These are phyloP conservation scores for Larix kaempferi DNA, from an alignment of 75 land plant species.

Conservation along the genomic window DNA sequence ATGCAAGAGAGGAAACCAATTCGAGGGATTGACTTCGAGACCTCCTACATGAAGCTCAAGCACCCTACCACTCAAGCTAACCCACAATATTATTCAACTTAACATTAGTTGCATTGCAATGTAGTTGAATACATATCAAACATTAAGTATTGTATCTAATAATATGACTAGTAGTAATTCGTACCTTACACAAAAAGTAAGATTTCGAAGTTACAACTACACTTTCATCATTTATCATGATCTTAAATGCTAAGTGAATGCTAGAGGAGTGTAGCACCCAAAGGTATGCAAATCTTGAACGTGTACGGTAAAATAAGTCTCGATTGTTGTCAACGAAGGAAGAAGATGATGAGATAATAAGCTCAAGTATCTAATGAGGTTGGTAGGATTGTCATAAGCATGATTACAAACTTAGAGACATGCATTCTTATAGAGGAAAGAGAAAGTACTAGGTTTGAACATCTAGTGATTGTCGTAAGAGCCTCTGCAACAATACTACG, in stretches of 20 bases:
- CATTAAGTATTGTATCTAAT: not conserved
- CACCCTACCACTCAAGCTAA: no score
- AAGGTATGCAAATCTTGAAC: not conserved
- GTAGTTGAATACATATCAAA: no score
- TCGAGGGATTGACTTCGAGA: no score
- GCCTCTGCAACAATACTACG: not conserved
- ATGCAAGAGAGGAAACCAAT: no score
- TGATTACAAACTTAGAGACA: no score
- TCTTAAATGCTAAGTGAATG: not conserved
- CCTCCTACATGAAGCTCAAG: no score
- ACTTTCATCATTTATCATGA: not conserved
- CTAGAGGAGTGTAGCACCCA: not conserved
- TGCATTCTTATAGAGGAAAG: no score
- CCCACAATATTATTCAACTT: no score
- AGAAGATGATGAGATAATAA: not conserved
- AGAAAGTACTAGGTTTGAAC: not conserved
- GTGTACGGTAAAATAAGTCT: not conserved
- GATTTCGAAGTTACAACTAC: not conserved
- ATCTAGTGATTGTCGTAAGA: not conserved
- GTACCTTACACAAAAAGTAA: not conserved
- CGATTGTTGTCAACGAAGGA: no score
- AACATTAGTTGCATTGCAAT: no score
- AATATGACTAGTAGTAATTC: not conserved
- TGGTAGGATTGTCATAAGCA: not conserved
- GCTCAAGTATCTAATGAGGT: not conserved